Percentiles rank a stretch among this genome's conserved stretches.
Evolutionary conservation across 2,329 filamentous ascomycete species (phyloP).

Genomic region (Microcera coccophila): DNA sequence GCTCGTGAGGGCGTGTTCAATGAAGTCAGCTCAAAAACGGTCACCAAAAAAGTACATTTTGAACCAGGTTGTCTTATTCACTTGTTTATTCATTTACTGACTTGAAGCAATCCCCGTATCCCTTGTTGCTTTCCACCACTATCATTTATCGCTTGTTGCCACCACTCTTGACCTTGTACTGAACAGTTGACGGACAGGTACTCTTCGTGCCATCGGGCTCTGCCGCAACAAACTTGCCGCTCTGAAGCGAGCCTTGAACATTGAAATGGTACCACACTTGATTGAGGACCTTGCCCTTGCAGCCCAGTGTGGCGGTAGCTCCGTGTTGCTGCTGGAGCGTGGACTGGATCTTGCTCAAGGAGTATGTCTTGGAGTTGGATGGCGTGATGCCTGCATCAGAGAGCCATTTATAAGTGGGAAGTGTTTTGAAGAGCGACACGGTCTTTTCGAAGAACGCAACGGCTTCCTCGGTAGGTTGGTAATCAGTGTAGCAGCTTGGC

Average conservation of each 20-base stretch:
- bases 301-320: constrained; percentile 55
- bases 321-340: constrained; percentile 54
- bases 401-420: constrained; percentile 63
- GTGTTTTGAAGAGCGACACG: constrained; percentile 61
- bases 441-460: constrained; percentile 66
- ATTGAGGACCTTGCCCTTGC: constrained; percentile 44
- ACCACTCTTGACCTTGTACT: background rate
- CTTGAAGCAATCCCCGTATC: no score
- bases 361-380: constrained; percentile 54
- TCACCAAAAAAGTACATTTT: no score
- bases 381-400: constrained; percentile 57
- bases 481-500: constrained; percentile 61
- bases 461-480: constrained; percentile 60
- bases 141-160: no score
- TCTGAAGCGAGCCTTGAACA: constrained; percentile 53
- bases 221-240: constrained; percentile 56
- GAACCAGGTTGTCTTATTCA: no score
- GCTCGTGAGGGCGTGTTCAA: no score
- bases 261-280: constrained; percentile 64
- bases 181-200: constrained; percentile 51
- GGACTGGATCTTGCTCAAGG: constrained; percentile 52
- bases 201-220: constrained; percentile 51
- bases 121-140: no score
- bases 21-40: no score
- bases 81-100: no score